Evolutionary conservation across 2,329 filamentous ascomycete species (phyloP).

Genomic region (Aspergillus versicolor): DNA sequence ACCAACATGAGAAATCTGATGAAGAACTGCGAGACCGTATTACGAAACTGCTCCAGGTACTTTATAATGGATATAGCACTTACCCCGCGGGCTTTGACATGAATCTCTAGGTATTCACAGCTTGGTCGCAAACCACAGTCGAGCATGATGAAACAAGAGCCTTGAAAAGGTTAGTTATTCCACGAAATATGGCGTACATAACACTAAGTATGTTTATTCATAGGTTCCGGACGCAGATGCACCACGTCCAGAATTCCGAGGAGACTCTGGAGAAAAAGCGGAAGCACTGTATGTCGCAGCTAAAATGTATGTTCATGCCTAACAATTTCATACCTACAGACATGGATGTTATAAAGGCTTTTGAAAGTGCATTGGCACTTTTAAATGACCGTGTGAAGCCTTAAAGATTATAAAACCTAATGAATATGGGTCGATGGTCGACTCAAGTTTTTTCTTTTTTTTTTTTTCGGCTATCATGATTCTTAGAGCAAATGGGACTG

Average conservation of each 20-base stretch:
- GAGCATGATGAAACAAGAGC: conserved; percentile 74
- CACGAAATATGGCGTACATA: background rate
- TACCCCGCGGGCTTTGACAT: conserved; percentile 2
- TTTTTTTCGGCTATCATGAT: background rate
- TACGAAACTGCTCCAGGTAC: conserved; percentile 63
- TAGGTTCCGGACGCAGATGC: conserved; percentile 75
- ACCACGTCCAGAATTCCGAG: conserved; percentile 74
- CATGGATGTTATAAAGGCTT: conserved; percentile 47
- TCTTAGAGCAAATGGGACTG: background rate
- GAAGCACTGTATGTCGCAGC: conserved; percentile 66
- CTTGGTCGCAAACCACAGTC: conserved; percentile 74
- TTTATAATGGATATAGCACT: background rate
- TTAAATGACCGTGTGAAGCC: conserved; percentile 34
- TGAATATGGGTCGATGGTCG: background rate
- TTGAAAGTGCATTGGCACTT: conserved; percentile 48
- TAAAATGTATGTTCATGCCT: background rate
- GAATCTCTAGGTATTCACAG: conserved; percentile 66
- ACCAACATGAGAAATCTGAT: conserved; percentile 63
- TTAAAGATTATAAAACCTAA: conserved; percentile 1
- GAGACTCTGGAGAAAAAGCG: conserved; percentile 70
- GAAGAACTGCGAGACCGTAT: conserved; percentile 66
- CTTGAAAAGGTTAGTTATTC: conserved; percentile 64
- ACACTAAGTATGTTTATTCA: conserved; percentile 8
- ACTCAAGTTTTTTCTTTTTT: background rate
- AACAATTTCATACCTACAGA: conserved; percentile 29